A percentile compares a stretch with the other conserved stretches of the same genome.
Evolutionary conservation across 495 filamentous ascomycete genomes (phyloP).

Genomic region (Hypomontagnella monticulosa): DNA sequence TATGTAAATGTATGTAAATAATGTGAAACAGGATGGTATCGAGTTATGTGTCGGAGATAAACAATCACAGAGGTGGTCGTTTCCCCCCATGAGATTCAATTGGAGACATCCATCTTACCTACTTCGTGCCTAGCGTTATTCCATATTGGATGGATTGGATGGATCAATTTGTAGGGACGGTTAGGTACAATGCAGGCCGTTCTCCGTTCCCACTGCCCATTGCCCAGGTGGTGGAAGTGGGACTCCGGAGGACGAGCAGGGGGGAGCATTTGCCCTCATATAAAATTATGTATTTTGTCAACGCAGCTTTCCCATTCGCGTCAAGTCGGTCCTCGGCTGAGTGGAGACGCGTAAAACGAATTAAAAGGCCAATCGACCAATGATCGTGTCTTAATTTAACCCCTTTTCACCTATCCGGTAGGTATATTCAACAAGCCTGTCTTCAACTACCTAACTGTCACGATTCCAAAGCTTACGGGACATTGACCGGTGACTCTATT

Average conservation of each 20-base stretch:
- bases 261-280: slow-evolving; percentile 29
- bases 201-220: too few relatives aligned
- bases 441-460: too few relatives aligned
- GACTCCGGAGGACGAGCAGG: slow-evolving; percentile 33
- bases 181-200: too few relatives aligned
- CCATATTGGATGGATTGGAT: neutral
- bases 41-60: slow-evolving; percentile 32
- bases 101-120: slow-evolving; percentile 26
- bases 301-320: slow-evolving; percentile 25
- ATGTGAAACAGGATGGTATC: slow-evolving; percentile 28
- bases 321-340: slow-evolving; percentile 30
- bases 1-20: slow-evolving; percentile 24
- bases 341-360: slow-evolving; percentile 39
- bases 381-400: too few relatives aligned
- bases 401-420: too few relatives aligned
- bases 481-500: too few relatives aligned
- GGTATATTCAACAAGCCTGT: too few relatives aligned
- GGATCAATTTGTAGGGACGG: too few relatives aligned
- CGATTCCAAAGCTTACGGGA: too few relatives aligned
- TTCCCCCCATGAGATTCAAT: slow-evolving; percentile 31
- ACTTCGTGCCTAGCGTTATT: slow-evolving; percentile 25
- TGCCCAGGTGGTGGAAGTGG: slow-evolving; percentile 29
- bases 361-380: neutral
- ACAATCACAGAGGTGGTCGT: slow-evolving; percentile 27
- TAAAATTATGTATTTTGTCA: neutral